Evolutionary conservation across 1,284 basidiomycete species (phyloP).

Genomic region (Puccinia triticina): DNA sequence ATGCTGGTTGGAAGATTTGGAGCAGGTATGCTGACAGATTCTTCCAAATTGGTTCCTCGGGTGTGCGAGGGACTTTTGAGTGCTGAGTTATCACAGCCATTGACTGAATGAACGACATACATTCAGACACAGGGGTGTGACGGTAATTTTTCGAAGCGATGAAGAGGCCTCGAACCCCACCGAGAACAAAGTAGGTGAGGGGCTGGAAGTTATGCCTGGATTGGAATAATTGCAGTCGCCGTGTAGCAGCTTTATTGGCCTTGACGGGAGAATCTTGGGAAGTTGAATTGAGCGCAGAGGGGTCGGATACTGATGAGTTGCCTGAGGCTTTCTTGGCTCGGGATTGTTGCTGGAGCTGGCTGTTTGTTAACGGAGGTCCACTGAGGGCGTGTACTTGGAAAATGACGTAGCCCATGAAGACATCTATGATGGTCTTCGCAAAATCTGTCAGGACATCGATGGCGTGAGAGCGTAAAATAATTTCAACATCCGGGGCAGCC

Average conservation of each 20-base stretch:
- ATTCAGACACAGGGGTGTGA: neutral
- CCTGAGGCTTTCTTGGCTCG: neutral
- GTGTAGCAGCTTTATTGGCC: neutral
- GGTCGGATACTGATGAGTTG: neutral
- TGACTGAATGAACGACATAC: neutral
- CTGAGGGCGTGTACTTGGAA: neutral
- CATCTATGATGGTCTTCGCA: neutral
- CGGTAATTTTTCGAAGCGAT: neutral
- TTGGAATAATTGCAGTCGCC: neutral
- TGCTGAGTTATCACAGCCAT: neutral
- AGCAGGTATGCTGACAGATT: neutral
- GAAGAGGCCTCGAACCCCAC: constrained; percentile 8
- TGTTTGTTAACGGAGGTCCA: neutral
- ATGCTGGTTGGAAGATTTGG: neutral
- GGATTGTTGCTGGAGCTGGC: neutral
- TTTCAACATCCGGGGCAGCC: neutral
- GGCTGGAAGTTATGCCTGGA: neutral
- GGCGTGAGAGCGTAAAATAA: neutral
- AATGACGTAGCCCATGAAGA: neutral
- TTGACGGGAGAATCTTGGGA: neutral
- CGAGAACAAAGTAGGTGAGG: neutral
- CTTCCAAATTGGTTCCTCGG: neutral
- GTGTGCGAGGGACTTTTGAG: neutral
- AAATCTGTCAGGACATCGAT: neutral
- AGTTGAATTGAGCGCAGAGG: neutral